Base-by-base conservation (phyloP, 331 rosid species). In the Cydonia oblonga region DNA sequence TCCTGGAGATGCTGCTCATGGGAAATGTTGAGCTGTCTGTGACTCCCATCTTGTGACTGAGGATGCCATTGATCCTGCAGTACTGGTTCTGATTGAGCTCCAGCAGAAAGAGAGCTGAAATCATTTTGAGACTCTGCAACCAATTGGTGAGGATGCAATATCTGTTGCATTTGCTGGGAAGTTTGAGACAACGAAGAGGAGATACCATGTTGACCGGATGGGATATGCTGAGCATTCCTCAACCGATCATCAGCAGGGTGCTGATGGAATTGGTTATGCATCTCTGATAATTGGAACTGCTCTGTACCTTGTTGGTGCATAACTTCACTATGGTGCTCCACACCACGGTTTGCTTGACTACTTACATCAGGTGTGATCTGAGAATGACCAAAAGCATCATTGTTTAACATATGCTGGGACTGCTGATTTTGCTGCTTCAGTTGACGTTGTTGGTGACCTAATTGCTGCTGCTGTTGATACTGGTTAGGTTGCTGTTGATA, bases 201-300 rank as follows among this genome's bases (percentile, higher is more conserved):
- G 66, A 84, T 78, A 77, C 84, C 89, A 49, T 82, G 90, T 70
- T 83, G 92, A 44, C 81, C 81, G 61, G 96, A 73, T 26, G 88
- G 78, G 63, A 83, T 73, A 77, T 85, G 83, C 40, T 84, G 96
- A 75, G 83, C 78, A 82, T 76, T 73, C 80, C 85, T 88, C 40
- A 83, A 80, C 71, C 73, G 78, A 68, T 85, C 90, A 64, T 88
- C 96, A 29, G 87, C 71, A 53, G 87, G 51, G 46, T 69, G 84
- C 81, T 80, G 91, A 79, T 78, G 90, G 80, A 89, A 91, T 81
- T 90, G 97, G 74, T 77, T 86, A 70, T 84, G 91, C 79, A 84
- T 80, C 81, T 87, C 89, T 69, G 98, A 58, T 77, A 88, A 35
- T 51, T 84, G 87, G 74, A 87, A 88, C 72, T 84, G 90, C 38